Evolutionary conservation across 2,329 filamentous ascomycete genomes (phyloP), one percentile per base, ranked within the genome.

Genomic region (Phialocephala sp.): DNA sequence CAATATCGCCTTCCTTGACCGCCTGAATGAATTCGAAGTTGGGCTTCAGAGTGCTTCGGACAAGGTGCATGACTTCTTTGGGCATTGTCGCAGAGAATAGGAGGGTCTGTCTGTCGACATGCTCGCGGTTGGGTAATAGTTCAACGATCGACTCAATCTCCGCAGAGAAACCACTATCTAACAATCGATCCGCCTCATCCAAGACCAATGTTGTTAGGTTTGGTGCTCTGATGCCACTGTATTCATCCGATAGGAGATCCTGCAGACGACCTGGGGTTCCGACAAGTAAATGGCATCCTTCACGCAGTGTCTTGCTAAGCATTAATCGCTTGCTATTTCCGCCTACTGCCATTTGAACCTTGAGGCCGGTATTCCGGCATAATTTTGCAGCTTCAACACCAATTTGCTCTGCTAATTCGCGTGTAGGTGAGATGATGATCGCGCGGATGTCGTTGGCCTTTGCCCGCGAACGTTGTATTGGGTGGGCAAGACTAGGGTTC

Each of bases 171-270:
- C 91, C 95, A 81, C 95, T 93, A 81, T 99, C 95, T 77, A 99
- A 85, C 92, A 99, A 97, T 75, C 95, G 92, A 80, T 99, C 95
- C 72, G 95, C 95, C 84, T 99, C 95, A 75, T 99, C 95, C 60
- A 99, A 89, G 71, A 98, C 93, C 62, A 99, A 84, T 72, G 95
- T 95, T 76, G 92, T 91, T 82, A 98, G 89, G 77, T 92, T 89
- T 15, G 74, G 73, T 22, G 76, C 76, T 36, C 60, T 41, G 11
- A 77, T 67, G 52, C 72, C 84, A 63, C 74, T 76, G 60, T 70
- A 72, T 69, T 86, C 81, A 71, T 91, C 89, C 36, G 90, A 80
- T 37, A 92, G 80, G 67, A 89, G 84, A 77, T 99, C 95, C 73
- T 91, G 85, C 59, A 98, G 81, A 71, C 95, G 90, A 39, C 95